Base-by-base conservation (phyloP, 768 basidiomycete genomes). In the Termitomyces sp. region DNA sequence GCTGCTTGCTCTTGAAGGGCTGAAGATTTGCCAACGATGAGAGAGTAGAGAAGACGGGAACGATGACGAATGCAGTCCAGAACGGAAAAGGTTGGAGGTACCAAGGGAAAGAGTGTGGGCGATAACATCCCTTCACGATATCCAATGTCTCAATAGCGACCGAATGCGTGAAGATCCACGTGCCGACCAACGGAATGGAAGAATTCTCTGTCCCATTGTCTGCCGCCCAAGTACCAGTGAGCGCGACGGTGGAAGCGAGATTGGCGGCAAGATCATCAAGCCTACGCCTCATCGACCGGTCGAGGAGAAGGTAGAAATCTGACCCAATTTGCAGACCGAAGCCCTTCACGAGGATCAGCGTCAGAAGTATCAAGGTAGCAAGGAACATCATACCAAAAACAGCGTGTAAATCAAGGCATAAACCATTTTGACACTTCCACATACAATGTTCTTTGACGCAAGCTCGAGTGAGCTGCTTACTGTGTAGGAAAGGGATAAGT, bases 381-480 rank as follows among this genome's bases (percentile, higher is more conserved):
- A 19, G 19, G 35, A 61, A 56, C 42, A 40, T 44, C 43, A 5
- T 59, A 81, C 81, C 66, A 93, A 69, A 67, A 91, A 93, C 7
- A 92, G 73, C 0, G 91, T 91, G 63, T 91, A 92, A 32, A 93
- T 90, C 59, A 93, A 76, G n/a, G 91, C 88, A 58, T 90, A 91
- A 17, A 92, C 89, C 85, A 93, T 88, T 70, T 89, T 89, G 58
- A 91, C 89, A 58, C 88, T 87, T 35, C 90, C 91, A 56, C 85
- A 87, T 2, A 91, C 81, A 28, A 92, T 90, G 60, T 92, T 93
- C 69, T 89, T 91, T 1, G 90, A 91, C 1, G 89, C 90, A 54
- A 93, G 72, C 67, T 93, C 90, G 59, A 92, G 76, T 23, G 90
- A 89, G 64, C 89, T 89, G 61, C 84, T 91, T 63, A 93, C 91